phyloP scores from a whole-genome alignment of 2,329 filamentous ascomycete species.

The Hansfordia pulvinata region DNA sequence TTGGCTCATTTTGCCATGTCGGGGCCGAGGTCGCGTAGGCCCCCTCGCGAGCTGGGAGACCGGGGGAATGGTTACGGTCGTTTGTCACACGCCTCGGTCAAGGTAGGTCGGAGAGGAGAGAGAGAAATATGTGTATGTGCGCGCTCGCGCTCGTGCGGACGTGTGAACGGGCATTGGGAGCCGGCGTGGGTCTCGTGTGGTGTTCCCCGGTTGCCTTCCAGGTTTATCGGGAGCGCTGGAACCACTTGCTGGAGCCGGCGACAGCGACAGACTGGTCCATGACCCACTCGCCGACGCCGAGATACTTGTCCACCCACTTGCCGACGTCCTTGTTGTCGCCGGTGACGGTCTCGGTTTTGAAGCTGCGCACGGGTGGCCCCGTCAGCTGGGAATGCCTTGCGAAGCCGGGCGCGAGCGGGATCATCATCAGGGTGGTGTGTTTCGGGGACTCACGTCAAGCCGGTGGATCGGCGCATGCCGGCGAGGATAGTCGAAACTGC shows the following conservation, averaged over 20 bases:
- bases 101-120: too few species aligned
- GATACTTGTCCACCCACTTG: constrained; percentile 85
- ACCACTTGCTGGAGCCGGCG: constrained; percentile 76
- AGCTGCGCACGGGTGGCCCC: constrained; percentile 56
- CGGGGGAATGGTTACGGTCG: too few species aligned
- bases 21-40: too few species aligned
- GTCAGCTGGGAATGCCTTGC: constrained; percentile 1
- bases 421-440: background rate
- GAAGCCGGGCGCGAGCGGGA: background rate
- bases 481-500: constrained; percentile 90
- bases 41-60: too few species aligned
- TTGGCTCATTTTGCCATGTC: too few species aligned
- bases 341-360: constrained; percentile 74
- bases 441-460: constrained; percentile 70
- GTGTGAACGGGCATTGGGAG: too few species aligned
- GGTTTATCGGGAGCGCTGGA: constrained; percentile 70
- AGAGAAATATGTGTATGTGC: too few species aligned
- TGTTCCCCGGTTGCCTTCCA: background rate
- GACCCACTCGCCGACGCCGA: constrained; percentile 90
- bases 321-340: constrained; percentile 69
- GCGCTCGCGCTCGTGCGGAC: too few species aligned
- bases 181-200: too few species aligned
- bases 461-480: constrained; percentile 93
- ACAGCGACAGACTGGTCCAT: constrained; percentile 96
- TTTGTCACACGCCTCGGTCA: too few species aligned